A percentile compares a stretch with the other conserved stretches of the same genome.
phyloP scores from a whole-genome alignment of 306 rosid species.

The Vigna angularis region DNA sequence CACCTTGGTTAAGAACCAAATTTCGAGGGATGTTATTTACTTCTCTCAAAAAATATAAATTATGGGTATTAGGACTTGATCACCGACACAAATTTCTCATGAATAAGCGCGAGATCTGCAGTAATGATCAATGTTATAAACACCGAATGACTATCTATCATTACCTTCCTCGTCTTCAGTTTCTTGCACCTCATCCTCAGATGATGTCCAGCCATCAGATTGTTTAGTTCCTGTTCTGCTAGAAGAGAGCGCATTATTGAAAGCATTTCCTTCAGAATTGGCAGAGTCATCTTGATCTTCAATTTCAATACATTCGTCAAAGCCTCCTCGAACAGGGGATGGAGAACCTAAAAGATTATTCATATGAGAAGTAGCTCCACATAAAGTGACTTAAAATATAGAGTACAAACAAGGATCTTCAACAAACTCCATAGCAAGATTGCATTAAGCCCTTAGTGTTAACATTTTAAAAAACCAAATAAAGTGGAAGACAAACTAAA shows the following conservation, averaged over 20 bases:
- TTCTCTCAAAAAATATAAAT: neutral
- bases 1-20: neutral
- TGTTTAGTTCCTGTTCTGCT: conserved; percentile 51
- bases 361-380: conserved; percentile 18
- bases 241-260: conserved; percentile 64
- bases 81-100: conserved; percentile 3
- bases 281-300: conserved; percentile 52
- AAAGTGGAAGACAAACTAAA: conserved; percentile 5
- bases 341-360: conserved; percentile 63
- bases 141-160: conserved; percentile 1
- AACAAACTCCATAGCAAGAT: conserved; percentile 27
- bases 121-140: conserved; percentile 16
- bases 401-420: conserved; percentile 4
- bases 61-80: neutral
- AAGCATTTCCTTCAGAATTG: conserved; percentile 66
- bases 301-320: conserved; percentile 55
- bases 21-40: neutral
- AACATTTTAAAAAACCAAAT: conserved; percentile 37
- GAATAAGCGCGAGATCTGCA: neutral
- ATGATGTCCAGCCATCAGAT: conserved; percentile 81
- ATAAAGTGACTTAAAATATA: neutral
- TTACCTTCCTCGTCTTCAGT: conserved; percentile 80
- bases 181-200: conserved; percentile 85
- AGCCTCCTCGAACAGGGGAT: conserved; percentile 62
- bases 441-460: conserved; percentile 17